Base-by-base conservation (phyloP, 2,329 filamentous ascomycete species). In the Penicillium sp. region DNA sequence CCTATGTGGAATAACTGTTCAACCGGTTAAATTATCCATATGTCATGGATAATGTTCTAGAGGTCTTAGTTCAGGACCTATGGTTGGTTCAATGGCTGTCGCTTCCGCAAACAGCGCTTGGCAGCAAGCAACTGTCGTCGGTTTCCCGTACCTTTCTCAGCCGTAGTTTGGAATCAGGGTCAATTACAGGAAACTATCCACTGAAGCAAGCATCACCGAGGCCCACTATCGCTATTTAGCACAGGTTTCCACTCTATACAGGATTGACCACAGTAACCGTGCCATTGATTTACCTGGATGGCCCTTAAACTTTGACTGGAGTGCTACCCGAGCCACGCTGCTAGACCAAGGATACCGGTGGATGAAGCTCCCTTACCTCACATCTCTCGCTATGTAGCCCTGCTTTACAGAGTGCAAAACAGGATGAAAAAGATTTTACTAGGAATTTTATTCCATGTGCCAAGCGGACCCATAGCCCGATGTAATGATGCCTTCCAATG, bases 61-160 rank as follows among this genome's bases (percentile, higher is more conserved):
- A n/a, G 10, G 13, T 34, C 28, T 38, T 3, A 11, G 9, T 28
- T 2, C 14, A 34, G 4, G 4, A 16, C 20, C 20, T 9, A 37
- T 9, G 36, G 20, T 20, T 34, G 23, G 24, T 11, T 13, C 34
- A 35, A 23, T 27, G 14, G 16, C 11, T 32, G 31, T 47, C 24
- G 32, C 38, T 23, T 53, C 54, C 52, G 54, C 54, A 55, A 56
- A 51, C 54, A 42, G 54, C 47, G 35, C 4, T 47, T 29, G 20
- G 18, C 18, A 50, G 20, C 42, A 22, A 20, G 36, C 18, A 38
- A 35, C 24, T 50, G 37, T 20, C 22, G 26, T 44, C 41, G 36
- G 38, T 29, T 49, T 42, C 23, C 39, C 35, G 43, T 44, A 34
- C 26, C 28, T 45, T 27, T 32, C 23, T 14, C 38, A 29, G 10